Evolutionary conservation across 345 rosid species (phyloP).

Genomic region (Gossypium mustelinum): DNA sequence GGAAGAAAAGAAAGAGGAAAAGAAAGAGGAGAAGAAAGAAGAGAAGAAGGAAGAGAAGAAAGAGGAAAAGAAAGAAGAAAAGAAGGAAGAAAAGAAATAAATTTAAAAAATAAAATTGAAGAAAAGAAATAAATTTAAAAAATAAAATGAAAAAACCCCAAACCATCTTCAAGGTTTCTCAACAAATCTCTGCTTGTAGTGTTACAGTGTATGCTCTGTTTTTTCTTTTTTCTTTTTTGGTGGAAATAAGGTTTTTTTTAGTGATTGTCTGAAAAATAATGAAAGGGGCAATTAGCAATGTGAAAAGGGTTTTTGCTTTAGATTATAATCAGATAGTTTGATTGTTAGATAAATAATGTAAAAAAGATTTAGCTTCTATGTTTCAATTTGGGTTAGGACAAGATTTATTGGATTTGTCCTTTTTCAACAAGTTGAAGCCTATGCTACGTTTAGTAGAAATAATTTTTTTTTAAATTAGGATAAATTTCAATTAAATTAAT

Average conservation of each 20-base stretch:
- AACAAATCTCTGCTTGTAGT: not conserved
- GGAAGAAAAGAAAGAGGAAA: conserved; percentile 66
- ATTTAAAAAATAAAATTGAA: too few species aligned
- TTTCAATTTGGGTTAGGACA: not conserved
- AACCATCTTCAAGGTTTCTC: conserved; percentile 1
- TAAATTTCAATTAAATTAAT: fast-evolving
- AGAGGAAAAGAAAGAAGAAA: conserved; percentile 52
- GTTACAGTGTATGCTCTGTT: not conserved
- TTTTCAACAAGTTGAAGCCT: not conserved
- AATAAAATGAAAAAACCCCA: not conserved
- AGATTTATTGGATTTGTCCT: conserved; percentile 14
- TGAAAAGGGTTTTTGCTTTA: not conserved
- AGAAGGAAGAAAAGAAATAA: conserved; percentile 38
- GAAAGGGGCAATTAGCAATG: not conserved
- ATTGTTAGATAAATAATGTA: not conserved
- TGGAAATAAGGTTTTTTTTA: not conserved
- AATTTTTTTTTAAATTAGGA: too few species aligned
- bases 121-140: conserved; percentile 23
- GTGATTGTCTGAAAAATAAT: not conserved
- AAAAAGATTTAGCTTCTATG: not conserved
- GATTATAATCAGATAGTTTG: not conserved
- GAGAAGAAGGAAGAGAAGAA: conserved; percentile 41
- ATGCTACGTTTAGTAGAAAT: too few species aligned
- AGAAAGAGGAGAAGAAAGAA: conserved; percentile 32
- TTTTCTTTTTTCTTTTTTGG: not conserved